Base-by-base conservation (phyloP, 495 filamentous ascomycete genomes). In the Xylaria palmicola region DNA sequence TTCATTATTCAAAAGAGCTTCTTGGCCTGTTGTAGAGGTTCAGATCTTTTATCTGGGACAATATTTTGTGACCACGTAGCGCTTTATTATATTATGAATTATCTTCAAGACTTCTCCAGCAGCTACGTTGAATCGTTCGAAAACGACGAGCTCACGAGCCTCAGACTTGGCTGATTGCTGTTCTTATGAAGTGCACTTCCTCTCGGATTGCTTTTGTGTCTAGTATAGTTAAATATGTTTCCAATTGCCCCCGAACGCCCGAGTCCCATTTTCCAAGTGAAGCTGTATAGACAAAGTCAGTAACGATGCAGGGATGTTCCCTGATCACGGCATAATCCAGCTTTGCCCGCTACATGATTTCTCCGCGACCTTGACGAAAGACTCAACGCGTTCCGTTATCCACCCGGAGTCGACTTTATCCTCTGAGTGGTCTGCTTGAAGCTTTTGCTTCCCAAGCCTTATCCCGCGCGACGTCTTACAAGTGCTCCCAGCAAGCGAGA, bases 401-500 rank as follows among this genome's bases (percentile, higher is more conserved):
- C 55, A 58, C 10, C 55, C 55, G 4, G 55, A 58, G 32, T 47
- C n/a, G 43, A 49, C n/a, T 26, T 20, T 29, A 4, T 49, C 22
- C n/a, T 20, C 32, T 6, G 55, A 48, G 0, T 39, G 19, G 2
- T 48, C 12, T 19, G 17, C 30, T 22, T 10, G 41, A 10, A 13
- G 6, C 9, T 49, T 19, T 15, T 58, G 15, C 19, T 24, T 37
- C 10, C 55, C 55, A 7, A 58, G 30, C 55, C 17, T 47, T n/a
- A 48, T 30, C 3, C 9, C 20, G 9, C 27, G 70, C 12, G 71
- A 68, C 6, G 69, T 66, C 66, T 68, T 32, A 47, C 61, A 59
- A 49, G 70, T 61, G 9, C 48, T 36, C 3, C 64, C 54, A 8
- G 69, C 59, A 44, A 71, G 72, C 0, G 73, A 69, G 39, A 74